Base-by-base conservation (phyloP, 1,284 basidiomycete species). In the Moniliella sp. region DNA sequence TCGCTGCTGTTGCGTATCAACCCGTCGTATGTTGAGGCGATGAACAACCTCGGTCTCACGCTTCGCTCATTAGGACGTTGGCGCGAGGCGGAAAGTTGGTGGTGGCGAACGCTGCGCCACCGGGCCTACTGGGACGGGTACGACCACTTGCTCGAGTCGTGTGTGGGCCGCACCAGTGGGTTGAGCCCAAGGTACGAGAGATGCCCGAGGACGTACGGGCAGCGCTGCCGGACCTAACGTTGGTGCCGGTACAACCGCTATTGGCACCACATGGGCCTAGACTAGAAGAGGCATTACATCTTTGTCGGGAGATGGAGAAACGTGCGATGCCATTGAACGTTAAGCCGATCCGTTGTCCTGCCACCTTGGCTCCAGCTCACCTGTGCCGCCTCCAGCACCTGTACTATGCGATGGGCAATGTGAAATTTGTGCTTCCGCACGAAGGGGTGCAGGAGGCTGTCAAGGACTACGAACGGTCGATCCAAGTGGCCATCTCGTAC, bases 41-140 rank as follows among this genome's bases (percentile, higher is more conserved):
- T 58, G 43, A 39, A 62, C 34, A 70, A 70, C 40, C 64, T 70
- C 25, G 69, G 69, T 4, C 67, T 66, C 5, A 66, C 67, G 4
- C 49, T 67, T 30, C 61, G 65, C 13, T 64, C 65, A 4, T 45
- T 65, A 34, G 55, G 63, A 30, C 46, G 52, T 5, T 52, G 50
- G 36, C 35, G 44, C 4, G 63, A 65, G 27, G 66, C 66, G 1
- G 61, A 66, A 37, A 45, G 42, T 16, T 67, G 65, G 65, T 67
- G 66, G 66, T 62, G 61, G 61, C 60, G 58, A 30, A 66, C 66
- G 5, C 56, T 67, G 29, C 51, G 56, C 28, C 39, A 65, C 5
- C 48, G 63, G 18, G 66, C 66, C 9, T 65, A 64, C 39, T 65
- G 62, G 61, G 64, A 65, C 34, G 63, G 62, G 10, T 54, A 57